Evolutionary conservation across 2,329 filamentous ascomycete species (phyloP).

Genomic region (Sporothrix euskadiensis): DNA sequence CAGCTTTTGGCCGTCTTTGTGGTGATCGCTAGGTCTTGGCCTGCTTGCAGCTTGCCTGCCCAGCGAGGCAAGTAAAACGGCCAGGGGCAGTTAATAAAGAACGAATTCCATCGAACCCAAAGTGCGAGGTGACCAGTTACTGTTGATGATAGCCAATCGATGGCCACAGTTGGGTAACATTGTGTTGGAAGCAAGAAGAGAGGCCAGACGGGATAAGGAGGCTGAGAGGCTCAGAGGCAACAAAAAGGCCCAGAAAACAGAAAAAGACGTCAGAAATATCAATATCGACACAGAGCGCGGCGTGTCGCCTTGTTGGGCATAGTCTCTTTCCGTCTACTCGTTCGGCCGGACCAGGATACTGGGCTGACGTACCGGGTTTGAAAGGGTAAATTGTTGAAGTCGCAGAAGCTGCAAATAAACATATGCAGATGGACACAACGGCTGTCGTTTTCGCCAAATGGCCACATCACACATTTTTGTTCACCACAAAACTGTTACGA

Average conservation of each 20-base stretch:
- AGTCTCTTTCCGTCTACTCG: neutral
- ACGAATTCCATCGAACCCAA: neutral
- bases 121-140: neutral
- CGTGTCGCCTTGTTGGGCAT: slow-evolving; percentile 4
- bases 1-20: neutral
- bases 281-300: neutral
- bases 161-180: neutral
- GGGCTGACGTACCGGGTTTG: neutral
- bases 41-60: neutral
- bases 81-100: neutral
- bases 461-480: neutral
- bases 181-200: neutral
- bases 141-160: neutral
- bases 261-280: neutral
- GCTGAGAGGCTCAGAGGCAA: neutral
- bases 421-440: neutral
- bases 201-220: neutral
- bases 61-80: neutral
- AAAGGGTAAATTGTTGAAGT: neutral
- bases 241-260: neutral
- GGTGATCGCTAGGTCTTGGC: neutral
- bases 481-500: neutral
- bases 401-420: neutral
- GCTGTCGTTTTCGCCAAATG: too few species aligned
- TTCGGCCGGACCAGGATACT: neutral